Percentiles rank a stretch among this genome's conserved stretches.
Conservation (phyloP, 331 rosid species). For the Ulmus americana region DNA sequence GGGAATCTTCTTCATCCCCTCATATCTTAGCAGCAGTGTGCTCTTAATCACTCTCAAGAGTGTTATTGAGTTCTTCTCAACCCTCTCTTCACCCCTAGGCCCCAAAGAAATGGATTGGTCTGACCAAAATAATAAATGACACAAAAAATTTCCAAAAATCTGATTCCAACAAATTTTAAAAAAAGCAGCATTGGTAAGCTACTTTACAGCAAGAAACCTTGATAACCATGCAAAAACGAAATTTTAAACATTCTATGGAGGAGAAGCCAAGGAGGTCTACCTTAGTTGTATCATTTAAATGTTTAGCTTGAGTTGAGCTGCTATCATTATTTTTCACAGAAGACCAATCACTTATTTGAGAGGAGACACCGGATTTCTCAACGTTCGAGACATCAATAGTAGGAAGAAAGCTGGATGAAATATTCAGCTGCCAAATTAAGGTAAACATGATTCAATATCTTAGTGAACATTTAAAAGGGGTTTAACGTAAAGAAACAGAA, state of each 20-base stretch:
- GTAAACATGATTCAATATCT: conserved; percentile 19
- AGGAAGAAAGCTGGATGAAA: conserved; percentile 59
- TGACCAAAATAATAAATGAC: no score
- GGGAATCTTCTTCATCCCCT: no score
- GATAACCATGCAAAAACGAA: neutral
- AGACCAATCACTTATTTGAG: conserved; percentile 30
- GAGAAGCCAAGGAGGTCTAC: conserved; percentile 26
- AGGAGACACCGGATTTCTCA: conserved; percentile 34
- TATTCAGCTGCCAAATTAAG: conserved; percentile 48
- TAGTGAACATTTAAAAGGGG: neutral
- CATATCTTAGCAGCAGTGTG: no score
- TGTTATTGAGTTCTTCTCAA: no score
- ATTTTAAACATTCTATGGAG: neutral
- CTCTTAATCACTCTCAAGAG: no score
- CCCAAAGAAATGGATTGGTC: no score
- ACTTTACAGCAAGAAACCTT: neutral
- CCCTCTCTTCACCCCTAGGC: no score
- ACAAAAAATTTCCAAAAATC: neutral
- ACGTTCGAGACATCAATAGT: conserved; percentile 42
- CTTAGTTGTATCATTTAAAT: conserved; percentile 38
- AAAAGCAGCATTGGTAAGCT: neutral
- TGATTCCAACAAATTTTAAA: neutral
- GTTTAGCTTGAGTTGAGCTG: conserved; percentile 38
- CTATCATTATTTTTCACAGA: conserved; percentile 24
- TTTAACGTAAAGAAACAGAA: neutral